Percentiles rank a stretch among this genome's conserved stretches.
Evolutionary conservation across 2,329 filamentous ascomycete genomes (phyloP).

Genomic region (Beauveria australis): DNA sequence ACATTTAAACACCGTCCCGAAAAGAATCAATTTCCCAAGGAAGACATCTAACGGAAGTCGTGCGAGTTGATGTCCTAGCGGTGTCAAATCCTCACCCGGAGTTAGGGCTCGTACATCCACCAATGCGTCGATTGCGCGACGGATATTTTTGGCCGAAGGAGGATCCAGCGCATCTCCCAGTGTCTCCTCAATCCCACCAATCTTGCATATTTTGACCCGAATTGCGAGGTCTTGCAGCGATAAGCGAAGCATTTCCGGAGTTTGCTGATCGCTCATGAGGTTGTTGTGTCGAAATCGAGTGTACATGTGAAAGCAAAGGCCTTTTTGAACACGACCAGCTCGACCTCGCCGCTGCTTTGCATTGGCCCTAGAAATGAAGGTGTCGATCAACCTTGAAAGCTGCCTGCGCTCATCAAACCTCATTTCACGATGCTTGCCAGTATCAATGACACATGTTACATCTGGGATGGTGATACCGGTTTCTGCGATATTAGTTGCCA

Average conservation of each 20-base stretch:
- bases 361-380: constrained; percentile 91
- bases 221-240: constrained; percentile 93
- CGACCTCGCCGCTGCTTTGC: constrained; percentile 90
- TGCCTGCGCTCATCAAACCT: constrained; percentile 90
- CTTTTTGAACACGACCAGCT: constrained; percentile 91
- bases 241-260: constrained; percentile 88
- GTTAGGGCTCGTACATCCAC: constrained; percentile 90
- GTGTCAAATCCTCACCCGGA: constrained; percentile 70
- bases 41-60: constrained; percentile 89
- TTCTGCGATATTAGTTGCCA: constrained; percentile 97
- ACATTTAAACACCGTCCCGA: constrained; percentile 81
- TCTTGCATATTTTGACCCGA: constrained; percentile 93
- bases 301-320: constrained; percentile 92
- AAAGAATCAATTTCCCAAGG: constrained; percentile 83
- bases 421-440: constrained; percentile 96
- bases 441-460: constrained; percentile 93
- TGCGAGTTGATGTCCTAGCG: constrained; percentile 78
- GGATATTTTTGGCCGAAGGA: constrained; percentile 85
- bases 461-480: constrained; percentile 98
- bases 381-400: constrained; percentile 81
- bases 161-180: constrained; percentile 82
- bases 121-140: constrained; percentile 83
- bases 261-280: constrained; percentile 83
- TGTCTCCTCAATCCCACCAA: constrained; percentile 87
- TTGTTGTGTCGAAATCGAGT: constrained; percentile 83